Percentiles rank a stretch among this genome's conserved stretches.
phyloP scores from a whole-genome alignment of 768 basidiomycete species.

The Amanita exitialis region DNA sequence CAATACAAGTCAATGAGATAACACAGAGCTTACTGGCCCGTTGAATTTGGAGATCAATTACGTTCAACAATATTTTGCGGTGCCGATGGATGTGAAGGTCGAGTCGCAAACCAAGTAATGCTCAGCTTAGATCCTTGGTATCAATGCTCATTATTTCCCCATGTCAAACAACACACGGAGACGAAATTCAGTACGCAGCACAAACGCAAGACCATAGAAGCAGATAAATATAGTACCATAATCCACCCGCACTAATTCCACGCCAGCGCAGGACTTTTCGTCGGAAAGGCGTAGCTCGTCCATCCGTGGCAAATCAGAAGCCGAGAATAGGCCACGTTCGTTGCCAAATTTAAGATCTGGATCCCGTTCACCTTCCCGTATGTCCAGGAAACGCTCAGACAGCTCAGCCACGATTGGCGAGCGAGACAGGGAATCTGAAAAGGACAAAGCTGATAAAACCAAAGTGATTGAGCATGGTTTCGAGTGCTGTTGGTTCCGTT shows the following conservation, averaged over 20 bases:
- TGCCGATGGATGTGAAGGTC: slow-evolving; percentile 56
- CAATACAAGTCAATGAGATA: slow-evolving; percentile 73
- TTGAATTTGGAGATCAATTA: slow-evolving; percentile 70
- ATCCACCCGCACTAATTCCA: slow-evolving; percentile 10
- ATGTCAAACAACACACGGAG: neutral
- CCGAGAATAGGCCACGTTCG: slow-evolving; percentile 31
- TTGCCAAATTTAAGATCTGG: slow-evolving; percentile 19
- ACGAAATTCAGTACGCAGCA: neutral
- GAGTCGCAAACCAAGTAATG: slow-evolving; percentile 47
- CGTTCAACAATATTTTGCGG: slow-evolving; percentile 59
- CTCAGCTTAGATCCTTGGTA: neutral
- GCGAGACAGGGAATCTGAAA: slow-evolving; percentile 25
- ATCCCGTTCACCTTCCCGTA: slow-evolving; percentile 48
- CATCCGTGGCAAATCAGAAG: slow-evolving; percentile 13
- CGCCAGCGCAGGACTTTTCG: slow-evolving; percentile 16
- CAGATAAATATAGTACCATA: slow-evolving; percentile 15
- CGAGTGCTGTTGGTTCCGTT: slow-evolving; percentile 52
- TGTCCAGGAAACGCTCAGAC: slow-evolving; percentile 57
- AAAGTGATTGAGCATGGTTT: slow-evolving; percentile 46
- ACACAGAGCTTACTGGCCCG: slow-evolving; percentile 59
- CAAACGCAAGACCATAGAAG: slow-evolving; percentile 6
- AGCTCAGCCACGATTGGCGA: slow-evolving; percentile 35
- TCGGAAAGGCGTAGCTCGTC: slow-evolving; percentile 18
- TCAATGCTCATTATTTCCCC: neutral
- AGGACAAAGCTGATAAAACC: slow-evolving; percentile 18